Evolutionary conservation across 2,329 filamentous ascomycete genomes (phyloP), one percentile per base, ranked within the genome.

Genomic region (Ambrosiella beaveri): DNA sequence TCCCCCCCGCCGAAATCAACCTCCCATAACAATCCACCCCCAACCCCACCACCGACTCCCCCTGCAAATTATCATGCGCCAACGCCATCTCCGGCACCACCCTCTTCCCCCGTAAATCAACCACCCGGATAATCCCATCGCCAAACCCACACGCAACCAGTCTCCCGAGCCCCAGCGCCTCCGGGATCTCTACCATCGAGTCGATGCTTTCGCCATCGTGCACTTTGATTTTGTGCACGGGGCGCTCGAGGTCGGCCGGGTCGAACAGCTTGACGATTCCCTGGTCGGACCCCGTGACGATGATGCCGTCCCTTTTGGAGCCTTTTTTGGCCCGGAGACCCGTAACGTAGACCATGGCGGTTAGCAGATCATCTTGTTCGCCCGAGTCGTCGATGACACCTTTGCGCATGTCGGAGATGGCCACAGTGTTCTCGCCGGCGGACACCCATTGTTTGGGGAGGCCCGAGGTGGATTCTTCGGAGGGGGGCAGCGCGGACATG

Each of bases 401-500:
- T 53, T 87, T 78, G 27, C 91, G 81, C 50, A 96, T 74, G 68
- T 98, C 93, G 0, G 89, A 95, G 41, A 96, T 84, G 1, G 89
- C 88, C 17, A 98, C 73, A 0, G 91, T 97, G 1, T 88, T 91
- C 50, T 89, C 90, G 39, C 93, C 93, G 0, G 90, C 96, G 41
- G 86, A 93, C 56, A 96, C 79, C 86, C 89, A 98, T 71, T 97
- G 91, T 71, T 95, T 95, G 65, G 87, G 82, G 68, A 87, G 91
- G 4, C 90, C 90, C 15, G 85, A 91, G 0, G 88, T 95, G 68
- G 86, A 93, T 58, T 85, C 81, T 37, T 83, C 78, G 1, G 85
- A 84, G 0, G 90, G 79, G 0, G 90, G 89, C 0, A 98, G 78
- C 1, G 90, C 83, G 0, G 87, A 86, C 50, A 98, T 76, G 54